These are phyloP conservation scores for Trichoderma atrobrunneum DNA, from an alignment of 2,329 filamentous ascomycete species.

Conservation along the genomic window DNA sequence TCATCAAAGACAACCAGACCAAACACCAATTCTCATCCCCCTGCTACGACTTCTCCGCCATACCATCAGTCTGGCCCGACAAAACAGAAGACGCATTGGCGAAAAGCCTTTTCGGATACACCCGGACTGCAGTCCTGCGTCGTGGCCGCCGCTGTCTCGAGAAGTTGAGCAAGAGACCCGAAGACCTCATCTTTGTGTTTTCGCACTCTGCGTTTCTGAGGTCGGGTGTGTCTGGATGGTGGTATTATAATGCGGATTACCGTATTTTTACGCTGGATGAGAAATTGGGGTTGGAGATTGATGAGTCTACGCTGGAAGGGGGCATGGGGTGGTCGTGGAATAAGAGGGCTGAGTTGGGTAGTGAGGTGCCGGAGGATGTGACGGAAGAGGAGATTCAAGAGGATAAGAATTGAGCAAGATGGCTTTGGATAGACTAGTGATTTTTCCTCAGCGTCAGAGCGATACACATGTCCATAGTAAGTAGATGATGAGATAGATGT, in stretches of 20 bases:
- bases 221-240: slow-evolving; percentile 52
- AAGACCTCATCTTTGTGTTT: slow-evolving; percentile 63
- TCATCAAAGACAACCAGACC: not conserved
- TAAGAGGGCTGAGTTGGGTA: slow-evolving; percentile 38
- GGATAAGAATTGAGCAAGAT: not conserved
- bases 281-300: slow-evolving; percentile 43
- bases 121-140: slow-evolving; percentile 48
- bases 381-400: not conserved
- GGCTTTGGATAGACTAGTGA: not conserved
- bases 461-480: not conserved
- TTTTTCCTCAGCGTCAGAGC: not conserved
- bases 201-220: slow-evolving; percentile 63
- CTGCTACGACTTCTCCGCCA: slow-evolving; percentile 51
- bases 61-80: slow-evolving; percentile 61
- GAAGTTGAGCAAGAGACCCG: slow-evolving; percentile 50
- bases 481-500: not conserved
- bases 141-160: slow-evolving; percentile 53
- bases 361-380: slow-evolving; percentile 37
- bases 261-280: slow-evolving; percentile 55
- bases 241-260: slow-evolving; percentile 62
- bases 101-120: slow-evolving; percentile 49
- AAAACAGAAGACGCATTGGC: slow-evolving; percentile 50
- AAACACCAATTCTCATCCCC: slow-evolving; percentile 46
- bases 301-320: slow-evolving; percentile 38
- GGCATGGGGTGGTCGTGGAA: slow-evolving; percentile 38